phyloP scores from a whole-genome alignment of 2,329 filamentous ascomycete genomes.

The Neodidymelliopsis sp. region DNA sequence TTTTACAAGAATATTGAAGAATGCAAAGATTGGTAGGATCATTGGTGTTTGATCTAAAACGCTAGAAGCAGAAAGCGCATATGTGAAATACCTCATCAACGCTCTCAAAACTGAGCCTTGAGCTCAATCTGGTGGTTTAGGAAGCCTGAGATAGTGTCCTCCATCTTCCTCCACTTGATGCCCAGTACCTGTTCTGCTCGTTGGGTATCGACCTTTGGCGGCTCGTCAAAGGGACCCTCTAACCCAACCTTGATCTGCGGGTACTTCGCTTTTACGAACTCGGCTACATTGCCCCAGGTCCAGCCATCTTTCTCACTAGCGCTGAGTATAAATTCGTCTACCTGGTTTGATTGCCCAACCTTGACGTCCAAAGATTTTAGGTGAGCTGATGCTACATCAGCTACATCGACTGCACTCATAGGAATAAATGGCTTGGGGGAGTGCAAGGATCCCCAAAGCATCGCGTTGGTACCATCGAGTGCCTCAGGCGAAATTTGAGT shows the following conservation, averaged over 20 bases:
- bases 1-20: no score
- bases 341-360: neutral
- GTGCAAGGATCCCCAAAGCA: constrained; percentile 22
- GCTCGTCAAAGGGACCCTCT: constrained; percentile 5
- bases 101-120: neutral
- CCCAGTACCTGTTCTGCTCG: constrained; percentile 25
- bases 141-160: constrained; percentile 11
- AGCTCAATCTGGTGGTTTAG: constrained; percentile 4
- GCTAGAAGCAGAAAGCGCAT: no score
- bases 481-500: constrained; percentile 23
- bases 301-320: constrained; percentile 9
- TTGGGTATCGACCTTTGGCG: constrained; percentile 12
- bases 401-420: constrained; percentile 29
- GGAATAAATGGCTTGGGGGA: constrained; percentile 20
- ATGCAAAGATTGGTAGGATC: no score
- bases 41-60: no score
- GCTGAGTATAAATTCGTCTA: constrained; percentile 8
- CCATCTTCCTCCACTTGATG: constrained; percentile 21
- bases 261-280: constrained; percentile 25
- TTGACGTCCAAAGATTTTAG: constrained; percentile 21
- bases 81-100: no score
- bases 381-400: constrained; percentile 38
- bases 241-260: constrained; percentile 19
- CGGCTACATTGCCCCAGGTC: constrained; percentile 24
- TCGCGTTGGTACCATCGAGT: constrained; percentile 27